These are phyloP conservation scores for Silene vulgaris DNA, from an alignment of 179 eudicot genomes.

Conservation along the genomic window DNA sequence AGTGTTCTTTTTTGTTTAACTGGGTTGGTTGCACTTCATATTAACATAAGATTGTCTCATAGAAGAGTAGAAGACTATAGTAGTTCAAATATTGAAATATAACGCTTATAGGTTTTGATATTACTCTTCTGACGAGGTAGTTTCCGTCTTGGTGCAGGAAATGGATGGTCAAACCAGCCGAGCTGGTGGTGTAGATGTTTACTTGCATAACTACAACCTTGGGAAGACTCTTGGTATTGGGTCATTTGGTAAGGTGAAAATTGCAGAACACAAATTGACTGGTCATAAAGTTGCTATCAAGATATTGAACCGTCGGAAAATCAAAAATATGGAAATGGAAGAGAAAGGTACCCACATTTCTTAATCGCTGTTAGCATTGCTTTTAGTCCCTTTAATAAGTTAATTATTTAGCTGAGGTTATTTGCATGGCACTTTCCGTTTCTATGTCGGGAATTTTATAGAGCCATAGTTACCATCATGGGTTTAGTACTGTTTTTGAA, in stretches of 20 bases:
- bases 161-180: slow-evolving; percentile 73
- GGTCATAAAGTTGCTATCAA: slow-evolving; percentile 95
- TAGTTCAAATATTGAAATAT: background rate
- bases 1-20: too few relatives aligned
- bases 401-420: background rate
- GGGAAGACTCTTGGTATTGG: slow-evolving; percentile 99
- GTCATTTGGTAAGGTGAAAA: slow-evolving; percentile 96
- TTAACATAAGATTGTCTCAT: too few relatives aligned
- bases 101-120: background rate
- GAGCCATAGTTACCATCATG: background rate
- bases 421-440: background rate
- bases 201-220: slow-evolving; percentile 71
- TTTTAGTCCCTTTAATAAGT: background rate
- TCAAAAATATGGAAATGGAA: slow-evolving; percentile 91
- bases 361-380: background rate
- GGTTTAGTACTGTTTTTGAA: background rate
- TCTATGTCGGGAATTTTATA: background rate
- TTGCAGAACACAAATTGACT: slow-evolving; percentile 80
- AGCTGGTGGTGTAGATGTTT: slow-evolving; percentile 53
- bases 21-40: too few relatives aligned
- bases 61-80: too few relatives aligned
- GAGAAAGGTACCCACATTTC: slow-evolving; percentile 61
- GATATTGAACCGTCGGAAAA: slow-evolving; percentile 87
- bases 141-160: slow-evolving; percentile 21
- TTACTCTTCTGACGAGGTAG: background rate